A percentile compares a stretch with the other conserved stretches of the same genome.
Evolutionary conservation across 1,139 yeast species (phyloP).

Genomic region (Geotrichum restrictum): DNA sequence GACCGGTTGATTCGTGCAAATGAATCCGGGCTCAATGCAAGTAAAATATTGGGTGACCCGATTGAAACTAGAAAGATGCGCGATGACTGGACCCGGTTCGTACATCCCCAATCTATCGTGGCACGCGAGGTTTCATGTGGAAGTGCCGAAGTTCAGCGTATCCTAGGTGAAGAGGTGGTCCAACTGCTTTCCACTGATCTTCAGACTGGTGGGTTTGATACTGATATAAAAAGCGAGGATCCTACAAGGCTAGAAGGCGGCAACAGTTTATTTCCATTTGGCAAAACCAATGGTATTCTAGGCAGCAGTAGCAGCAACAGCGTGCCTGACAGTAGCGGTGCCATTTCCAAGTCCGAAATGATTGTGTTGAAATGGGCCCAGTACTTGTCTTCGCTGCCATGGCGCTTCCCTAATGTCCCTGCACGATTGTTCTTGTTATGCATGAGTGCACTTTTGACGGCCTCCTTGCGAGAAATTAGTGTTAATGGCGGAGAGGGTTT

Average conservation of each 20-base stretch:
- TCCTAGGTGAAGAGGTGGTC: conserved; percentile 47
- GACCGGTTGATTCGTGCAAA: conserved; percentile 56
- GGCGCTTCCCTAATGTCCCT: conserved; percentile 45
- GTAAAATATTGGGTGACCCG: conserved; percentile 48
- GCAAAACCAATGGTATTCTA: not conserved
- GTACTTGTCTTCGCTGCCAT: conserved; percentile 47
- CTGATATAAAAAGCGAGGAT: conserved; percentile 4
- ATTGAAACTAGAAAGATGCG: conserved; percentile 52
- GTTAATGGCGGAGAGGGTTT: conserved; percentile 58
- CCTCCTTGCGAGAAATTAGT: conserved; percentile 62
- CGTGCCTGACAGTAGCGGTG: conserved; percentile 2
- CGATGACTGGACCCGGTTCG: conserved; percentile 53
- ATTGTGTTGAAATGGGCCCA: conserved; percentile 42
- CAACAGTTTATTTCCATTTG: not conserved
- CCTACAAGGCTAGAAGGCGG: not conserved
- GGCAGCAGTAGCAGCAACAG: not conserved
- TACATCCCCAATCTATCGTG: conserved; percentile 51
- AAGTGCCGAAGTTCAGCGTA: conserved; percentile 38
- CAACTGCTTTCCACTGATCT: conserved; percentile 36
- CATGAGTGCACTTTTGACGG: conserved; percentile 53
- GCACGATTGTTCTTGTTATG: conserved; percentile 57
- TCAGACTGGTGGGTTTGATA: conserved; percentile 7
- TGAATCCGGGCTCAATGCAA: conserved; percentile 57
- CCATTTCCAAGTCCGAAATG: conserved; percentile 27
- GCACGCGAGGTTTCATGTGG: conserved; percentile 56